phyloP scores from a whole-genome alignment of 306 rosid species.

The Quercus wislizeni region DNA sequence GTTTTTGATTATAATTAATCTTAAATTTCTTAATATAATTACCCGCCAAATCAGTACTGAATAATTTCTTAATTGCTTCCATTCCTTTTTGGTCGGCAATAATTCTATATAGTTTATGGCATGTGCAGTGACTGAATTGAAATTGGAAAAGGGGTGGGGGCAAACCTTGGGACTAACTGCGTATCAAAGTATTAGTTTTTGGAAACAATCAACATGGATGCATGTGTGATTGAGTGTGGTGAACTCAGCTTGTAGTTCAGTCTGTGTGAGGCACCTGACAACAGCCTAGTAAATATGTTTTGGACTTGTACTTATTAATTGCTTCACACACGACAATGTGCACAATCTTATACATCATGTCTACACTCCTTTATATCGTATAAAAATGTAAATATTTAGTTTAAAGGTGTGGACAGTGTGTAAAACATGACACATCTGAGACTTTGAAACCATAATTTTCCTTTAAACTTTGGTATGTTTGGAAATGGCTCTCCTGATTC shows the following conservation, averaged over 20 bases:
- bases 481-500: too few species aligned
- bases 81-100: slow-evolving; percentile 40
- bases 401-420: too few species aligned
- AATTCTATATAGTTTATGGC: slow-evolving; percentile 12
- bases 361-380: too few species aligned
- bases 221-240: slow-evolving; percentile 41
- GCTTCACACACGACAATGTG: too few species aligned
- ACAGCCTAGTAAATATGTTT: too few species aligned
- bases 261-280: not conserved
- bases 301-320: too few species aligned
- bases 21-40: slow-evolving; percentile 2
- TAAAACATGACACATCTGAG: too few species aligned
- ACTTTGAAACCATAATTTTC: too few species aligned
- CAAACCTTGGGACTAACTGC: slow-evolving; percentile 35
- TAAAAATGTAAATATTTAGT: too few species aligned
- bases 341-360: too few species aligned
- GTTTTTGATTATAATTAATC: slow-evolving; percentile 14
- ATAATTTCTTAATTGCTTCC: slow-evolving; percentile 7
- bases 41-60: slow-evolving; percentile 5
- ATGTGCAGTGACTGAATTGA: slow-evolving; percentile 9
- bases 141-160: not conserved
- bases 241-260: not conserved
- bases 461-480: too few species aligned
- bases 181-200: slow-evolving; percentile 3
- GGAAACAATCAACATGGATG: slow-evolving; percentile 35